Base-by-base conservation (phyloP, 768 basidiomycete species). In the Multifurca ochricompacta region DNA sequence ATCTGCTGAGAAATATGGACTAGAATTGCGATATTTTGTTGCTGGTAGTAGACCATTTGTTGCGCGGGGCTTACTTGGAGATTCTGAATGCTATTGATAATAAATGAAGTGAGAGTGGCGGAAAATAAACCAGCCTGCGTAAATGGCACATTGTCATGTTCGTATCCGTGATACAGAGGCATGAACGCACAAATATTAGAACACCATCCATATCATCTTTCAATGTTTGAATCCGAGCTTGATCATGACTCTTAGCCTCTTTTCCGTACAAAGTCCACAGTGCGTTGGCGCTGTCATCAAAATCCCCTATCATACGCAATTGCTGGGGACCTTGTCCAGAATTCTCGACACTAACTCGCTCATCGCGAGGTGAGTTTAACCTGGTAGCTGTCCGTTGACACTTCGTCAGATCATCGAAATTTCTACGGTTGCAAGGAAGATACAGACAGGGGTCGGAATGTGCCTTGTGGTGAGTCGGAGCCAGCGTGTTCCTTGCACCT, bases 171-270 rank as follows among this genome's bases (percentile, higher is more conserved):
- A 40, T 40, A 23, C 21, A 16, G 35, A 35, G 4, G 25, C 14
- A 23, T 40, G 2, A 23, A 23, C 69, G 35, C 58, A 73, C 72
- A 50, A 73, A 73, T 41, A 73, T 71, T 1, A 72, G 65, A 31
- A 72, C 68, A 16, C 66, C 64, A 51, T 74, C 72, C 73, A 74
- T 72, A 36, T 70, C 70, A 10, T 65, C 66, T 53, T 71, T 73
- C 71, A 70, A 73, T 41, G 68, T 66, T 54, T 68, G 62, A 3
- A 66, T 67, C 43, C 70, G 62, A 19, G 60, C 57, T 42, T 53
- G 61, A 53, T 72, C 67, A 35, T 68, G 58, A 52, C 66, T 69
- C 49, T 68, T 68, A 4, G 70, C 70, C 40, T 68, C 65, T 14
- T 66, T 63, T 32, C 71, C 55, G 57, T 72, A 74, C 4, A 69